A percentile compares a stretch with the other conserved stretches of the same genome.
phyloP scores from a whole-genome alignment of 371 early-diverging fungal genomes.

The Sporodiniella umbellata region DNA sequence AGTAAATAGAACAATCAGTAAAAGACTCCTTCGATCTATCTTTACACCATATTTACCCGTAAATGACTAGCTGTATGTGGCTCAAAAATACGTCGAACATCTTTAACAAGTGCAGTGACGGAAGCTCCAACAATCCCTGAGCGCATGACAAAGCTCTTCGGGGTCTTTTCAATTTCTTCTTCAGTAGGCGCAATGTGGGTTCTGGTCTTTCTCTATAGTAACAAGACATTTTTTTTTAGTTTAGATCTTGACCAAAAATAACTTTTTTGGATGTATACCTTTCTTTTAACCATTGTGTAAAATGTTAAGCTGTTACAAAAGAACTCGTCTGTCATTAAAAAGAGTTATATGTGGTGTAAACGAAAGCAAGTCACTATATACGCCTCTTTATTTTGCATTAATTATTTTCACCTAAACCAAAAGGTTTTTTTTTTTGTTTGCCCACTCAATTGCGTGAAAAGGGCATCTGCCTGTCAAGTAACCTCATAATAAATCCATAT shows the following conservation, averaged over 20 bases:
- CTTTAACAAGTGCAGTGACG: constrained; percentile 74
- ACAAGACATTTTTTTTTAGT: too few species aligned
- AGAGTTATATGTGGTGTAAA: neutral
- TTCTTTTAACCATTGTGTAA: neutral
- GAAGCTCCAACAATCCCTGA: constrained; percentile 81
- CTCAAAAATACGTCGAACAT: constrained; percentile 88
- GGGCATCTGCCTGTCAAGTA: too few species aligned
- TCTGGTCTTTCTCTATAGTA: constrained; percentile 49
- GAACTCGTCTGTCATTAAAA: neutral
- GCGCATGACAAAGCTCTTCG: constrained; percentile 91
- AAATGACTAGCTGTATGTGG: constrained; percentile 66
- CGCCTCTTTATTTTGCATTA: neutral
- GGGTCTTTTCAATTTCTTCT: constrained; percentile 59
- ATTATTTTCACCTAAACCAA: too few species aligned
- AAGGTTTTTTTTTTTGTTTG: too few species aligned
- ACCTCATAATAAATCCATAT: too few species aligned
- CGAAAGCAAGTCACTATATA: neutral
- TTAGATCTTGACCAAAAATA: too few species aligned
- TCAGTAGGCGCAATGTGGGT: constrained; percentile 50
- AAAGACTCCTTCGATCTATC: neutral
- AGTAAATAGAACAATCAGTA: neutral
- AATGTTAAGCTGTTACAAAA: neutral
- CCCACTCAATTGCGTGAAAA: too few species aligned
- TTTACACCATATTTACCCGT: too few species aligned
- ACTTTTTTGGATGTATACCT: neutral